Conservation (phyloP, 805 yeast species). For the Candida maltosa region DNA sequence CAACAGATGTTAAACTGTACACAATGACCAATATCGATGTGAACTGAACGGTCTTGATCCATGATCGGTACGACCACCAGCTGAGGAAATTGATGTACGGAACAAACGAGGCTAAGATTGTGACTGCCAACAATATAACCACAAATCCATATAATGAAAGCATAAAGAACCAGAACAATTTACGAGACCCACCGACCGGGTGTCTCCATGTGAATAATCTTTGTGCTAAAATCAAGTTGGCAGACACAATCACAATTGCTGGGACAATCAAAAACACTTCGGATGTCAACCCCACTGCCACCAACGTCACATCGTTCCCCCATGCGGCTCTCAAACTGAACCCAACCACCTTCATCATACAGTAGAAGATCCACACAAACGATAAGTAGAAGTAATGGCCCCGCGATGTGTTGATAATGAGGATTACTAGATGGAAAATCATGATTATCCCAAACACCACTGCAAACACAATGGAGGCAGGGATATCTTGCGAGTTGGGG, state of each 20-base stretch:
- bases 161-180: conserved; percentile 50
- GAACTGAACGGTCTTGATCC: conserved; percentile 25
- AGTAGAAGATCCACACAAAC: conserved; percentile 49
- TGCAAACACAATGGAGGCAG: conserved; percentile 55
- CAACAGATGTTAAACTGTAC: conserved; percentile 53
- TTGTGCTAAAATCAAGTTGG: conserved; percentile 64
- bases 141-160: conserved; percentile 49
- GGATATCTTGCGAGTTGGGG: conserved; percentile 50
- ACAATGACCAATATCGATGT: conserved; percentile 28
- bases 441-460: conserved; percentile 48
- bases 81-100: conserved; percentile 60
- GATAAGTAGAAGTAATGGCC: conserved; percentile 61
- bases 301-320: conserved; percentile 45
- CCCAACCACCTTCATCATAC: conserved; percentile 53
- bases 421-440: conserved; percentile 47
- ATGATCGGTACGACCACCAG: conserved; percentile 17
- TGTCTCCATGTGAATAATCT: conserved; percentile 75
- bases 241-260: conserved; percentile 50
- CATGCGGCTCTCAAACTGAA: conserved; percentile 56
- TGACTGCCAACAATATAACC: conserved; percentile 54
- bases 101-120: conserved; percentile 57
- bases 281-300: conserved; percentile 53
- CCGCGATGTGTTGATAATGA: conserved; percentile 44
- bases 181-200: conserved; percentile 61
- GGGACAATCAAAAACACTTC: conserved; percentile 56